These are phyloP conservation scores for Mycena alexandri DNA, from an alignment of 768 basidiomycete species.

Conservation along the genomic window DNA sequence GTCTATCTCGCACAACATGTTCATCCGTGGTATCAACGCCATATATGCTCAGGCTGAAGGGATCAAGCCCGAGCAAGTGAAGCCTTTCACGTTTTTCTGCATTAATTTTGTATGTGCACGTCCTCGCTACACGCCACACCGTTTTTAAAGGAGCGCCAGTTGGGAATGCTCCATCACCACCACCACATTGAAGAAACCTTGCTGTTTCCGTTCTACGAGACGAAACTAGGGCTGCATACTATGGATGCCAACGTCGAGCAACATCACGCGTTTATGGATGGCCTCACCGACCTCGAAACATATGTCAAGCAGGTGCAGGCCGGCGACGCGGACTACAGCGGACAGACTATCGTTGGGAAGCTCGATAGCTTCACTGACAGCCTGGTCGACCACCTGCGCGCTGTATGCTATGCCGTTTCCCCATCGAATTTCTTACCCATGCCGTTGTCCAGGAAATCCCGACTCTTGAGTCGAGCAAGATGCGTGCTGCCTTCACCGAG, in stretches of 20 bases:
- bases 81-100: constrained; percentile 47
- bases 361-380: constrained; percentile 45
- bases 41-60: constrained; percentile 43
- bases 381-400: constrained; percentile 45
- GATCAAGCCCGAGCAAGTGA: constrained; percentile 41
- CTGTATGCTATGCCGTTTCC: constrained; percentile 34
- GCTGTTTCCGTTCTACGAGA: constrained; percentile 46
- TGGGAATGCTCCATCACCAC: constrained; percentile 47
- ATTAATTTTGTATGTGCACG: constrained; percentile 40
- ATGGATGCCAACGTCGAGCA: constrained; percentile 47
- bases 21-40: constrained; percentile 47
- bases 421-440: not conserved
- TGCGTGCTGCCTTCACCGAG: constrained; percentile 44
- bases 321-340: constrained; percentile 68
- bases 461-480: constrained; percentile 42
- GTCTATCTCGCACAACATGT: constrained; percentile 48
- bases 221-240: constrained; percentile 44
- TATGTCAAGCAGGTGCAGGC: constrained; percentile 69
- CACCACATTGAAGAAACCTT: constrained; percentile 48
- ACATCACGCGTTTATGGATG: constrained; percentile 44
- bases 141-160: constrained; percentile 24
- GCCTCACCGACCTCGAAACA: constrained; percentile 42
- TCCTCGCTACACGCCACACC: too few relatives aligned
- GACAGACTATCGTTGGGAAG: constrained; percentile 37
- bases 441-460: constrained; percentile 42